These are phyloP conservation scores for Aspergillus biplanus DNA, from an alignment of 495 filamentous ascomycete species.

Conservation along the genomic window DNA sequence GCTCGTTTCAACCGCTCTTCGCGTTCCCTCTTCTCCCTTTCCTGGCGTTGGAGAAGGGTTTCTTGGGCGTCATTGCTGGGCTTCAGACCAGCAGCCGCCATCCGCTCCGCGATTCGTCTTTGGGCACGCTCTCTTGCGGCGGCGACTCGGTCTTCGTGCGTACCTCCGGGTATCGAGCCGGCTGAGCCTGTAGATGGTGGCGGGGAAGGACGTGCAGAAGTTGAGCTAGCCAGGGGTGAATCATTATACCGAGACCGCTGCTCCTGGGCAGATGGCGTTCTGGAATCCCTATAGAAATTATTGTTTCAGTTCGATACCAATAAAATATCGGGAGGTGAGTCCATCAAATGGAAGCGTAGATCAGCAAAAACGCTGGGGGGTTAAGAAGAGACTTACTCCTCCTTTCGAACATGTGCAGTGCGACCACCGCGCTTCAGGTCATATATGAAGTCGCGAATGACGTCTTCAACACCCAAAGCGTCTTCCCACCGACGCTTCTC, in stretches of 20 bases:
- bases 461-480: conserved; percentile 92
- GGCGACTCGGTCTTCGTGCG: conserved; percentile 89
- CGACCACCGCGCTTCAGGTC: conserved; percentile 86
- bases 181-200: conserved; percentile 47
- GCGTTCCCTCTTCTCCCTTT: conserved; percentile 84
- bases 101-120: conserved; percentile 94
- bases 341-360: neutral
- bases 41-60: conserved; percentile 78
- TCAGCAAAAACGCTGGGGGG: neutral
- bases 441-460: conserved; percentile 96
- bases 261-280: conserved; percentile 32
- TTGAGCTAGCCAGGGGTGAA: conserved; percentile 28
- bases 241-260: conserved; percentile 31
- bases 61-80: conserved; percentile 71
- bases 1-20: conserved; percentile 85
- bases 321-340: neutral
- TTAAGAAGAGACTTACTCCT: conserved; percentile 57
- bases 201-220: conserved; percentile 43
- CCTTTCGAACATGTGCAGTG: conserved; percentile 71
- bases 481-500: conserved; percentile 96
- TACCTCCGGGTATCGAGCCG: conserved; percentile 65
- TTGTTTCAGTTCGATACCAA: neutral
- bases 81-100: conserved; percentile 91
- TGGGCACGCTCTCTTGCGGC: conserved; percentile 97
- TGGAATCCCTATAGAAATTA: conserved; percentile 24